phyloP scores from a whole-genome alignment of 2,329 filamentous ascomycete species.

The Neonectria ditissima region DNA sequence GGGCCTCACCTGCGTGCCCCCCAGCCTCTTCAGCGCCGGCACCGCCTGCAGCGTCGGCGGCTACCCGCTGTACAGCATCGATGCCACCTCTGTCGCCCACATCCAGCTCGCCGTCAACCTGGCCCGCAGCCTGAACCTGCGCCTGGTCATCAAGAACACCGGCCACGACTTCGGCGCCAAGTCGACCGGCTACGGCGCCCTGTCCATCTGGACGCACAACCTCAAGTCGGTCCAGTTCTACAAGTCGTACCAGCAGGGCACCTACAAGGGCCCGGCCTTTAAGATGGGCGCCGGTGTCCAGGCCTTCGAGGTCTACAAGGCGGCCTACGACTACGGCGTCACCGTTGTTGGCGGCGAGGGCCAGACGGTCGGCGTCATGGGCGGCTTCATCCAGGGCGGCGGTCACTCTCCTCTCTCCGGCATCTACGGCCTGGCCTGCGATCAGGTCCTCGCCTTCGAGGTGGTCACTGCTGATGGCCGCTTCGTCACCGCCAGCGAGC shows the following conservation, averaged over 20 bases:
- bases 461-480: constrained; percentile 64
- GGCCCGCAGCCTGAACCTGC: constrained; percentile 58
- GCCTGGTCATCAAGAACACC: constrained; percentile 62
- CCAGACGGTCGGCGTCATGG: constrained; percentile 65
- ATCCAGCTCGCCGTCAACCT: constrained; percentile 61
- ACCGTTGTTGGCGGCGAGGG: constrained; percentile 67
- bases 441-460: constrained; percentile 67
- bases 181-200: constrained; percentile 63
- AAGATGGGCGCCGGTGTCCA: constrained; percentile 66
- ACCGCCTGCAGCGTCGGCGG: constrained; percentile 54
- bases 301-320: constrained; percentile 58
- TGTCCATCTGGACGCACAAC: constrained; percentile 55
- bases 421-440: constrained; percentile 67
- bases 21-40: constrained; percentile 39
- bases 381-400: constrained; percentile 71
- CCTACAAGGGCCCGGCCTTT: constrained; percentile 64
- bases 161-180: constrained; percentile 67
- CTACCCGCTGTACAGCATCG: constrained; percentile 56
- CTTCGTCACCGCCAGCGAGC: constrained; percentile 55
- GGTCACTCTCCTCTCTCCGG: constrained; percentile 66
- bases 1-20: constrained; percentile 52
- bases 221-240: constrained; percentile 56
- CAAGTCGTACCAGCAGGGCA: constrained; percentile 51
- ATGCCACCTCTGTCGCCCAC: constrained; percentile 55
- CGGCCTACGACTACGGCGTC: constrained; percentile 59